phyloP scores from a whole-genome alignment of 768 basidiomycete species.

The Steccherinum ochraceum region DNA sequence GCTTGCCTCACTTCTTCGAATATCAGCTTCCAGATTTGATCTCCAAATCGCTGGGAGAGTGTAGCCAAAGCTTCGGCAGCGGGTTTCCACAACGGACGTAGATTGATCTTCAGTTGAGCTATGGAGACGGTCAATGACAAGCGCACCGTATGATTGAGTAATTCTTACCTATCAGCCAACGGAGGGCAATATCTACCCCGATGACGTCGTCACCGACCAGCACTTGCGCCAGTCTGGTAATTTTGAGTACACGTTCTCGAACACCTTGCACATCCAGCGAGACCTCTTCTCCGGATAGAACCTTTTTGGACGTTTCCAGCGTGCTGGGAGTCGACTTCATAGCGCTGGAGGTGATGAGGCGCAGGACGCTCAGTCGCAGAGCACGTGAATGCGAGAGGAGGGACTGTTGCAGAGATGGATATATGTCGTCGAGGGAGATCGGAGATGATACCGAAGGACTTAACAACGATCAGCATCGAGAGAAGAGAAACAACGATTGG shows the following conservation, averaged over 20 bases:
- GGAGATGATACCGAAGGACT: not conserved
- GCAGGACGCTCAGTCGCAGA: constrained; percentile 59
- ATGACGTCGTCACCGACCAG: constrained; percentile 48
- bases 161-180: constrained; percentile 68
- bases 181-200: constrained; percentile 55
- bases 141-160: not conserved
- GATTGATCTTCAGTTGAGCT: constrained; percentile 92
- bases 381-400: constrained; percentile 69
- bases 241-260: constrained; percentile 76
- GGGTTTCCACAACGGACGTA: constrained; percentile 86
- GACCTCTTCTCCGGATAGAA: constrained; percentile 77
- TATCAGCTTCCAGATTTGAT: constrained; percentile 65
- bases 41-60: constrained; percentile 50
- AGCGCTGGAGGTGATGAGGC: constrained; percentile 51
- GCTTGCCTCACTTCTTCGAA: constrained; percentile 53
- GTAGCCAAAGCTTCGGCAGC: constrained; percentile 60
- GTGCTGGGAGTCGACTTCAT: constrained; percentile 37
- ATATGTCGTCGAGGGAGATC: constrained; percentile 40
- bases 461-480: no score
- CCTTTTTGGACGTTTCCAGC: constrained; percentile 53
- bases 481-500: no score
- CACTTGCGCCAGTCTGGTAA: constrained; percentile 62
- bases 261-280: constrained; percentile 74
- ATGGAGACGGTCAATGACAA: constrained; percentile 1
- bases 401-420: constrained; percentile 42